phyloP scores from a whole-genome alignment of 208 protist genomes.

The Trypanosoma melophagium region DNA sequence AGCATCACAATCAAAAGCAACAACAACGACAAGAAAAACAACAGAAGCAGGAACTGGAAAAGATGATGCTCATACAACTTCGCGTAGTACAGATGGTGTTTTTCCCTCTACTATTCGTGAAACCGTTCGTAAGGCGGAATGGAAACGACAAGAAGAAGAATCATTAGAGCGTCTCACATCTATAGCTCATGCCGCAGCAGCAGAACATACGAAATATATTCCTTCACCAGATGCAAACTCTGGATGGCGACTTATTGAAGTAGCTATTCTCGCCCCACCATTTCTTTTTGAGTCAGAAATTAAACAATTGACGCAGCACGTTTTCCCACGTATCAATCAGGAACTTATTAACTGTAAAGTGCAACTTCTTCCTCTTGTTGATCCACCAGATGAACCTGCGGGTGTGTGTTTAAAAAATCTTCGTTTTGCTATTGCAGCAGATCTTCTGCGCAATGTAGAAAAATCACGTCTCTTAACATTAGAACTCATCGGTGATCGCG shows the following conservation, averaged over 20 bases:
- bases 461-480: slow-evolving; percentile 63
- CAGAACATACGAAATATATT: slow-evolving; percentile 10
- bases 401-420: slow-evolving; percentile 42
- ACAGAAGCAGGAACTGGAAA: neutral
- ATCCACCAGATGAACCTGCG: slow-evolving; percentile 29
- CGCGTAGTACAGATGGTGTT: neutral
- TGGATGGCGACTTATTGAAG: slow-evolving; percentile 76
- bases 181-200: neutral
- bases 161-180: slow-evolving; percentile 18
- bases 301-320: slow-evolving; percentile 39
- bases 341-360: slow-evolving; percentile 44
- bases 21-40: neutral
- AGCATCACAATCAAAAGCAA: slow-evolving; percentile 2
- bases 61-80: neutral
- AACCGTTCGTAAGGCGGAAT: slow-evolving; percentile 30
- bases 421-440: slow-evolving; percentile 39
- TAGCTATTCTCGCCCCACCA: slow-evolving; percentile 75
- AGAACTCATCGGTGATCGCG: slow-evolving; percentile 79
- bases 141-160: slow-evolving; percentile 16
- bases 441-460: slow-evolving; percentile 55
- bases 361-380: slow-evolving; percentile 48
- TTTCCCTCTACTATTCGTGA: slow-evolving; percentile 23
- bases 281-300: slow-evolving; percentile 80
- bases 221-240: slow-evolving; percentile 41
- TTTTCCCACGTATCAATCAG: slow-evolving; percentile 75